Evolutionary conservation across 148 eudicot species (phyloP), one percentile per base, ranked within the genome.

Genomic region (Pouteria glomerata): DNA sequence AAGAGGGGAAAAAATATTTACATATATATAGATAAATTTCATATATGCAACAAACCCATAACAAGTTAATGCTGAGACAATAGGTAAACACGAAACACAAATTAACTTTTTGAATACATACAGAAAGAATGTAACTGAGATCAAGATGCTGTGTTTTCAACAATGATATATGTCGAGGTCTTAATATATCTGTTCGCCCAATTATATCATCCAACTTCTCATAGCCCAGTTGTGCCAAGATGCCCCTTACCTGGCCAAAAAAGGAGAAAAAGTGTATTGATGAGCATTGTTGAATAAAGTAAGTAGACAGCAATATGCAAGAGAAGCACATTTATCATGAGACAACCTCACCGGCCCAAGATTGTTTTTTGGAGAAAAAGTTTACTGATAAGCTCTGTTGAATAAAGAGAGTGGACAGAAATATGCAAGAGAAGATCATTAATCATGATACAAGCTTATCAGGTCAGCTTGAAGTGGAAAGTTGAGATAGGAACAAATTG

Each of bases 131-230:
- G 77, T 85, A 86, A 57, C 84, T 68, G 71, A 95, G 96, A 83
- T 95, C 97, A 80, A 95, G 92, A 90, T 95, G 99, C 76, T 90
- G 99, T 57, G 99, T 95, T 82, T 95, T 95, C 88, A 92, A 71
- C 74, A 95, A 81, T 30, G 99, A 92, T 51, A 95, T 86, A 77
- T 95, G 97, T 69, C 92, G 90, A 65, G 92, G 90, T 81, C 71
- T 92, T 66, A 92, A 70, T 52, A 95, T 77, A 66, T 95, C 97
- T 42, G 97, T 91, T 80, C 85, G 88, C 74, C 99, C 99, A 65
- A 95, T 82, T 71, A 95, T 68, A 72, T 92, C 97, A 81, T 92
- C 99, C 77, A 95, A 83, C 79, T 95, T 95, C 81, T 87, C 84
- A 73, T 84, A 95, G 44, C 99, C 99, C 83, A 95, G 75, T 79